These are phyloP conservation scores for Aspergillus neotritici DNA, from an alignment of 2,329 filamentous ascomycete species.

Conservation along the genomic window DNA sequence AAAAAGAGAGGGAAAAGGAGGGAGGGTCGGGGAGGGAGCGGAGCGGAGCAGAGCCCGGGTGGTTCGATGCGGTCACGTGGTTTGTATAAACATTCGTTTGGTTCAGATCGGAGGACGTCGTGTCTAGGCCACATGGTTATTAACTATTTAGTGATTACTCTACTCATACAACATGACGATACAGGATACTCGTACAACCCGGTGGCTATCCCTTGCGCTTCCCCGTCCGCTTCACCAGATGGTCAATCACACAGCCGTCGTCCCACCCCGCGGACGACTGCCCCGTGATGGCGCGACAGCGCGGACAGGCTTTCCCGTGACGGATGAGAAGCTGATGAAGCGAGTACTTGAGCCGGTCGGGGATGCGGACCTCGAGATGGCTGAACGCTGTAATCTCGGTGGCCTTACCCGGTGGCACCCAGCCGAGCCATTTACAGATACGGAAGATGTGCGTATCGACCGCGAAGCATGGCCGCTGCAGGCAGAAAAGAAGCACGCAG, in stretches of 20 bases:
- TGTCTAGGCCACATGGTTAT: no score
- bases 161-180: no score
- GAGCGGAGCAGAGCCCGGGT: no score
- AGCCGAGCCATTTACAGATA: slow-evolving; percentile 56
- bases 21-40: no score
- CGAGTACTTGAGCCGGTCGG: slow-evolving; percentile 58
- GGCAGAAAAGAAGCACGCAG: slow-evolving; percentile 60
- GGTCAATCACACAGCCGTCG: slow-evolving; percentile 59
- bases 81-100: no score
- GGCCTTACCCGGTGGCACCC: slow-evolving; percentile 49
- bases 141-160: no score
- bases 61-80: no score
- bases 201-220: slow-evolving; percentile 35
- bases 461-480: slow-evolving; percentile 58
- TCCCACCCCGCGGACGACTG: slow-evolving; percentile 59
- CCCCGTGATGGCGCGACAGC: slow-evolving; percentile 57
- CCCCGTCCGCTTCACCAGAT: slow-evolving; percentile 54
- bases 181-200: no score
- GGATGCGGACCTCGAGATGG: slow-evolving; percentile 57
- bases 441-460: slow-evolving; percentile 64
- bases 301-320: slow-evolving; percentile 57
- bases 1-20: slow-evolving; percentile 7
- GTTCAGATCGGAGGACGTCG: no score
- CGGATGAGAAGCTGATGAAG: slow-evolving; percentile 58
- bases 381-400: slow-evolving; percentile 49